phyloP scores from a whole-genome alignment of 441 rosid genomes.

The Gossypium davidsonii region DNA sequence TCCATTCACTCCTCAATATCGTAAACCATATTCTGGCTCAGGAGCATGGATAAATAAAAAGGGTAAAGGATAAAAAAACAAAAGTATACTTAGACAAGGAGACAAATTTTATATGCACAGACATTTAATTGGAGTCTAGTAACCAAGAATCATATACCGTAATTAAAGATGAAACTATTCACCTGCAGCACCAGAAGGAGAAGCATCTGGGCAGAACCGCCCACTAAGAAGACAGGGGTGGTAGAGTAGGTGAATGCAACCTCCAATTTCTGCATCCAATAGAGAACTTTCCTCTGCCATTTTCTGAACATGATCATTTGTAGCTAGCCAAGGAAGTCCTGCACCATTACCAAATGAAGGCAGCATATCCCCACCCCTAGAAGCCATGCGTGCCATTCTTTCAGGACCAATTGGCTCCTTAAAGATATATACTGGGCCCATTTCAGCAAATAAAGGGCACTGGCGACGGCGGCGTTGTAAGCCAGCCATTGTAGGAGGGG shows the following conservation, averaged over 20 bases:
- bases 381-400: constrained; percentile 82
- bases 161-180: constrained; percentile 16
- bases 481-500: constrained; percentile 98
- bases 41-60: neutral
- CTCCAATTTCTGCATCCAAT: constrained; percentile 91
- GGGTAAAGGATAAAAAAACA: neutral
- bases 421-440: constrained; percentile 96
- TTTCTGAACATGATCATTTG: constrained; percentile 55
- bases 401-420: constrained; percentile 95
- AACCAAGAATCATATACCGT: neutral
- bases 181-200: constrained; percentile 95
- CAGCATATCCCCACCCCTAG: constrained; percentile 91
- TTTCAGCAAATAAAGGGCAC: constrained; percentile 98
- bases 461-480: constrained; percentile 97
- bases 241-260: constrained; percentile 78
- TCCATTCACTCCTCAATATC: neutral
- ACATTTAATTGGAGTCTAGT: neutral
- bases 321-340: constrained; percentile 95
- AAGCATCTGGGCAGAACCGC: constrained; percentile 97
- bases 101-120: neutral
- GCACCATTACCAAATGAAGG: constrained; percentile 94
- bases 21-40: neutral
- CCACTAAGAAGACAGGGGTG: constrained; percentile 87
- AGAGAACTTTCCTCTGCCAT: constrained; percentile 76
- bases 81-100: neutral